phyloP scores from a whole-genome alignment of 2,329 filamentous ascomycete species.

The Ophiobolus disseminans region DNA sequence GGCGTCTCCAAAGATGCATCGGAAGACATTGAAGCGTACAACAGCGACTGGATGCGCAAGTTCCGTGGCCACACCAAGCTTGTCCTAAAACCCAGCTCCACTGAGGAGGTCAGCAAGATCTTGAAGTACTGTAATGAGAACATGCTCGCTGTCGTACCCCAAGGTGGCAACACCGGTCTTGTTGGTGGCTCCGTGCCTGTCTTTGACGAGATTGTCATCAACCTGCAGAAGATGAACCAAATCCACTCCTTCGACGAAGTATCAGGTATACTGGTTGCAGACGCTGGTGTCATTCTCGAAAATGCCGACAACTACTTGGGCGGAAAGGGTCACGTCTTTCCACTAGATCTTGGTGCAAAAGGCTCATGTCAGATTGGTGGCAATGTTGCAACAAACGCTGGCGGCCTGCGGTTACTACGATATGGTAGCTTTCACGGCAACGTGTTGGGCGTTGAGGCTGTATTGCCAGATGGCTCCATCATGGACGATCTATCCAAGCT shows the following conservation, averaged over 20 bases:
- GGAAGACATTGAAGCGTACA: slow-evolving; percentile 89
- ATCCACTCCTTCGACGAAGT: slow-evolving; percentile 93
- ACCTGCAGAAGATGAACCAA: slow-evolving; percentile 85
- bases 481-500: slow-evolving; percentile 86
- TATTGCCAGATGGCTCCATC: slow-evolving; percentile 90
- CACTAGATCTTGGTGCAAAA: slow-evolving; percentile 95
- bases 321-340: slow-evolving; percentile 86
- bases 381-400: slow-evolving; percentile 95
- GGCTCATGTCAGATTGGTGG: slow-evolving; percentile 96
- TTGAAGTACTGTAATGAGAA: slow-evolving; percentile 95
- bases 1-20: slow-evolving; percentile 75
- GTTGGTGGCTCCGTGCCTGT: slow-evolving; percentile 96
- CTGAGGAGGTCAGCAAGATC: slow-evolving; percentile 88
- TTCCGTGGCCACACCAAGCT: slow-evolving; percentile 89
- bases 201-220: slow-evolving; percentile 98
- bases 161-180: slow-evolving; percentile 95
- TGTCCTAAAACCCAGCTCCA: slow-evolving; percentile 83
- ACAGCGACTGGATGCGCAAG: slow-evolving; percentile 99
- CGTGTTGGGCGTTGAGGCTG: slow-evolving; percentile 90
- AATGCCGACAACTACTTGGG: slow-evolving; percentile 85
- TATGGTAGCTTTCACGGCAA: slow-evolving; percentile 95
- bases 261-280: slow-evolving; percentile 86
- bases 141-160: slow-evolving; percentile 89
- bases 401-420: slow-evolving; percentile 84
- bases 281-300: slow-evolving; percentile 91